Evolutionary conservation across 2,329 filamentous ascomycete genomes (phyloP).

Genomic region (Pseudogymnoascus sp.): DNA sequence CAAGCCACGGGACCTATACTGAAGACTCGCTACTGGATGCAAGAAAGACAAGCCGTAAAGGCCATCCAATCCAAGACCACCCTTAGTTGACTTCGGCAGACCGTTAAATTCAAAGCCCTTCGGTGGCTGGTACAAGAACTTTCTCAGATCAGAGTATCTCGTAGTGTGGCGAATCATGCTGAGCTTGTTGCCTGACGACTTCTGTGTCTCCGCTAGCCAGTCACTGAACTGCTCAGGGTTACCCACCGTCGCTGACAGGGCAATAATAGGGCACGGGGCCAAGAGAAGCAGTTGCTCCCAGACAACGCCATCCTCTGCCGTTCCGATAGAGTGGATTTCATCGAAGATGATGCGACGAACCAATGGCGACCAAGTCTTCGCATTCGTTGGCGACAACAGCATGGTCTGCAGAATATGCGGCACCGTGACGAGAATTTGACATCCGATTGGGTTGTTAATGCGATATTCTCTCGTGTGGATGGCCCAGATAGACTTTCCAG

Average conservation of each 20-base stretch:
- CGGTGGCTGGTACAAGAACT: slow-evolving; percentile 56
- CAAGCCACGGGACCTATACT: slow-evolving; percentile 52
- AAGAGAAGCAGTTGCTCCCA: slow-evolving; percentile 73
- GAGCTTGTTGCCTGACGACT: slow-evolving; percentile 51
- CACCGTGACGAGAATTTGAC: slow-evolving; percentile 69
- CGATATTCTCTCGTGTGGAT: slow-evolving; percentile 70
- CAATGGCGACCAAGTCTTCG: slow-evolving; percentile 52
- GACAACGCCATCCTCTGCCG: slow-evolving; percentile 64
- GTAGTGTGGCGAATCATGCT: slow-evolving; percentile 60
- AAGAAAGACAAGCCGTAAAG: slow-evolving; percentile 37
- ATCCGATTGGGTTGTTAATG: slow-evolving; percentile 63
- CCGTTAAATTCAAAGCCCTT: slow-evolving; percentile 30
- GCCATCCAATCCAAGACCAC: slow-evolving; percentile 32
- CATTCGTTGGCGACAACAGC: slow-evolving; percentile 57
- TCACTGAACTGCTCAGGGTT: slow-evolving; percentile 61
- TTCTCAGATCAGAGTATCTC: slow-evolving; percentile 70
- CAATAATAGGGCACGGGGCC: slow-evolving; percentile 68
- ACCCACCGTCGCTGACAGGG: slow-evolving; percentile 70
- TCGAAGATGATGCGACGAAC: slow-evolving; percentile 74
- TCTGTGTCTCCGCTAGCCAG: slow-evolving; percentile 60
- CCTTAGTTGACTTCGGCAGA: slow-evolving; percentile 26
- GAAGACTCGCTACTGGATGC: slow-evolving; percentile 57
- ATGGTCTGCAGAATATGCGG: slow-evolving; percentile 74
- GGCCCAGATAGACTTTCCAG: slow-evolving; percentile 63
- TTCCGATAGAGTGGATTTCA: slow-evolving; percentile 72